Conservation (phyloP, 495 filamentous ascomycete genomes). For the Penicillium manginii region DNA sequence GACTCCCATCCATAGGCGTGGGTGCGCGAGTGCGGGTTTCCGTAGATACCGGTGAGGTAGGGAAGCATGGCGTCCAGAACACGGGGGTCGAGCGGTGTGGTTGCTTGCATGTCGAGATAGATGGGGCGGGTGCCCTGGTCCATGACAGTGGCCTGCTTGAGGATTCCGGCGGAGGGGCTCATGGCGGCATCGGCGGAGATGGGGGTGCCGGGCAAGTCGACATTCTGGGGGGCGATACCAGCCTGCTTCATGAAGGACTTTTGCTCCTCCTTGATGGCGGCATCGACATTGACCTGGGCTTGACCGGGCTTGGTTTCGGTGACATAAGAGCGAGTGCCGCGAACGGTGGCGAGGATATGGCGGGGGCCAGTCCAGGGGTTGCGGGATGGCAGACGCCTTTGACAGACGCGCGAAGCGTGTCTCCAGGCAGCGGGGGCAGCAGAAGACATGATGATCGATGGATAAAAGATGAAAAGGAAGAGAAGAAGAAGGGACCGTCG, state of each 20-base stretch:
- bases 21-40: conserved; percentile 95
- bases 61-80: conserved; percentile 97
- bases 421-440: conserved; percentile 72
- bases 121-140: conserved; percentile 93
- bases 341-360: conserved; percentile 43
- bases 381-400: conserved; percentile 54
- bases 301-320: conserved; percentile 78
- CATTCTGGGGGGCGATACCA: conserved; percentile 58
- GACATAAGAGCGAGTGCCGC: conserved; percentile 67
- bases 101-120: conserved; percentile 98
- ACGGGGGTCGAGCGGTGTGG: conserved; percentile 92
- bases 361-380: conserved; percentile 49
- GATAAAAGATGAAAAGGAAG: conserved; percentile 21
- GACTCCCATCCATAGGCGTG: conserved; percentile 99
- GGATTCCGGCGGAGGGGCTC: conserved; percentile 82
- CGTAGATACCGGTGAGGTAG: conserved; percentile 89
- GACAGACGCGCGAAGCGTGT: conserved; percentile 75
- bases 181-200: conserved; percentile 68
- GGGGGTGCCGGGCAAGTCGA: conserved; percentile 59
- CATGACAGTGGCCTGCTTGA: conserved; percentile 92
- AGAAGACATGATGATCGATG: conserved; percentile 64
- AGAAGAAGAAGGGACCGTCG: neutral
- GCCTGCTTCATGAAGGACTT: conserved; percentile 76
- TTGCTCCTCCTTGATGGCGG: conserved; percentile 81
- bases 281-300: conserved; percentile 83